These are phyloP conservation scores for Candolleomyces aberdarensis DNA, from an alignment of 768 basidiomycete genomes.

Conservation along the genomic window DNA sequence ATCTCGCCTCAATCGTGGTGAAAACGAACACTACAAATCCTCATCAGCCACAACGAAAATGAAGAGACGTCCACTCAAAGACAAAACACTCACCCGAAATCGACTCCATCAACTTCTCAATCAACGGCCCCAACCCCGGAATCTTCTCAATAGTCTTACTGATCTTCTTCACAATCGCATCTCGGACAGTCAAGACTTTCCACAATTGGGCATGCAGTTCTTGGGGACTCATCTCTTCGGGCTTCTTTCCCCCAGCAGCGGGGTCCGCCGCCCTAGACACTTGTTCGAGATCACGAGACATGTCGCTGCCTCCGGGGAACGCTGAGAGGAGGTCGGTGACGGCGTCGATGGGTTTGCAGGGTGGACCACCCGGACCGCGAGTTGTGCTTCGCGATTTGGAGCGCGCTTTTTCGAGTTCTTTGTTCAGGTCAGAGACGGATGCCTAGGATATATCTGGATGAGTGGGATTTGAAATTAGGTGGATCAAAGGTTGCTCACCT, in stretches of 20 bases:
- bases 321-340: constrained; percentile 61
- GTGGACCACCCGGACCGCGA: constrained; percentile 30
- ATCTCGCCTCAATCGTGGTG: constrained; percentile 70
- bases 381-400: constrained; percentile 33
- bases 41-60: not conserved
- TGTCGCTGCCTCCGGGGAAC: constrained; percentile 63
- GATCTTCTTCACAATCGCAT: constrained; percentile 80
- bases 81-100: constrained; percentile 49
- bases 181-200: constrained; percentile 84
- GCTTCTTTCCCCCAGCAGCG: constrained; percentile 60
- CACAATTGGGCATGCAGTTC: constrained; percentile 81
- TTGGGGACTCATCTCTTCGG: constrained; percentile 84
- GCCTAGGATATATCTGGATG: constrained; percentile 40
- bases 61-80: not conserved
- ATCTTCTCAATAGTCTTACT: constrained; percentile 80
- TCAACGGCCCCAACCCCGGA: constrained; percentile 68
- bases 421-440: constrained; percentile 84
- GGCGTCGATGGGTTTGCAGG: constrained; percentile 38
- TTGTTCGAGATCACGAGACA: constrained; percentile 74
- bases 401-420: constrained; percentile 71
- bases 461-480: not conserved
- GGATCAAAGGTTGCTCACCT: constrained; percentile 16
- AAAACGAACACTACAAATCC: constrained; percentile 64
- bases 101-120: constrained; percentile 77
- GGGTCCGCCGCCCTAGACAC: constrained; percentile 62